Percentiles rank a stretch among this genome's conserved stretches.
Evolutionary conservation across 2,329 filamentous ascomycete genomes (phyloP).

Genomic region (Cadophora sp.): DNA sequence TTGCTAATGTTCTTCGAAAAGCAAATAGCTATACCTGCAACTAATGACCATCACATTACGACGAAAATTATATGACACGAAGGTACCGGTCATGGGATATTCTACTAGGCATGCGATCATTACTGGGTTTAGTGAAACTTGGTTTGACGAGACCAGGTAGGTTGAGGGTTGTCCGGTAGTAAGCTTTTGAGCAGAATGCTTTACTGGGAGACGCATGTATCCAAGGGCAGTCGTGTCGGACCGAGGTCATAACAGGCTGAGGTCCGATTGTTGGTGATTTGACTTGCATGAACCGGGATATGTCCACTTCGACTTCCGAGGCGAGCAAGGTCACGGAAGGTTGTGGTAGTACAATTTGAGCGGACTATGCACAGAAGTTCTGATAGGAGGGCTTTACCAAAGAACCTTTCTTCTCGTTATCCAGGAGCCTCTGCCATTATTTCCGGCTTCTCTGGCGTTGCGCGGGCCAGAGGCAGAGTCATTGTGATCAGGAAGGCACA

Average conservation of each 20-base stretch:
- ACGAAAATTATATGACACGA: no score
- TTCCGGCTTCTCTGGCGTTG: not conserved
- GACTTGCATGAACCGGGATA: not conserved
- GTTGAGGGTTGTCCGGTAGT: not conserved
- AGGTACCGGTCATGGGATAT: no score
- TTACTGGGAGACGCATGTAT: not conserved
- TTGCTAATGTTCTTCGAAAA: no score
- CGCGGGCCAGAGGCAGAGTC: not conserved
- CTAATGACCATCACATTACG: no score
- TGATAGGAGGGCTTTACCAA: not conserved
- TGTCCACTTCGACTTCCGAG: not conserved
- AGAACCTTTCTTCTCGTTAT: not conserved
- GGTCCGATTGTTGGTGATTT: conserved; percentile 6
- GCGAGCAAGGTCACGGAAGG: not conserved
- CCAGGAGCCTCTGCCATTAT: not conserved
- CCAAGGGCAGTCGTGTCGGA: not conserved
- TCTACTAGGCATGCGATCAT: not conserved
- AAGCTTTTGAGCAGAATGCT: not conserved
- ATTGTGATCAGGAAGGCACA: not conserved
- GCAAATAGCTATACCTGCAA: no score
- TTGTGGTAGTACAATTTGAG: not conserved
- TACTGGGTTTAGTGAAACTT: not conserved
- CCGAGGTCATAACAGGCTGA: not conserved
- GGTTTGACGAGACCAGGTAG: not conserved
- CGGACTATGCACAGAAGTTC: not conserved